phyloP scores from a whole-genome alignment of 257 asterid genomes.

The Nicotiana tabacum region DNA sequence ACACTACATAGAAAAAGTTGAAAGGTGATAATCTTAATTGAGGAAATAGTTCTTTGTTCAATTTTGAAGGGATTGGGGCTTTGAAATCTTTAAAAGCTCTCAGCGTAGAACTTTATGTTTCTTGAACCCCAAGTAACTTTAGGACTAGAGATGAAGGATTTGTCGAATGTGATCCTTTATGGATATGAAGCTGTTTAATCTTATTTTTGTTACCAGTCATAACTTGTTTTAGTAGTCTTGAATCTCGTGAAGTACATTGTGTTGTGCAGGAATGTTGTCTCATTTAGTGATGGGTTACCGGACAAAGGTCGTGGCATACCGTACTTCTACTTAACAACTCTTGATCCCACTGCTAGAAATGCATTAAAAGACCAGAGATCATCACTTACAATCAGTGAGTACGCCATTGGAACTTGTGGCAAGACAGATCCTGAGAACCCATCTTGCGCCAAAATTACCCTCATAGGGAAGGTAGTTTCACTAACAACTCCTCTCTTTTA shows the following conservation, averaged over 20 bases:
- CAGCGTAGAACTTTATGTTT: neutral
- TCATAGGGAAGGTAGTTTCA: constrained; percentile 64
- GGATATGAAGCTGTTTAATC: neutral
- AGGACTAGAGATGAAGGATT: neutral
- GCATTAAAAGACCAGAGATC: constrained; percentile 70
- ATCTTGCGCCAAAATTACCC: constrained; percentile 72
- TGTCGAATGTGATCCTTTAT: neutral
- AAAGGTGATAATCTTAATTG: neutral
- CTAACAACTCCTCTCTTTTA: neutral
- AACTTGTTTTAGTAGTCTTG: neutral
- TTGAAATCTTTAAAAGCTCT: neutral
- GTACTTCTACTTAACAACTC: constrained; percentile 76
- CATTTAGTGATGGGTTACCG: constrained; percentile 82
- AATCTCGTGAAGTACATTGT: neutral
- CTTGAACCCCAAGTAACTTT: neutral
- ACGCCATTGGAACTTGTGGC: constrained; percentile 69
- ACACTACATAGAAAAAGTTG: neutral
- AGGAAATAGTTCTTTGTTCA: neutral
- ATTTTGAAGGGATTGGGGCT: neutral
- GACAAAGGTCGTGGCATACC: constrained; percentile 70
- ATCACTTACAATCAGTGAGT: constrained; percentile 74
- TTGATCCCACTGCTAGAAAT: constrained; percentile 80
- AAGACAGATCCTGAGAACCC: constrained; percentile 77
- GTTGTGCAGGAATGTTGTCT: constrained; percentile 70
- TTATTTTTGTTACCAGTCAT: neutral